A percentile compares a stretch with the other conserved stretches of the same genome.
These are phyloP conservation scores for Acanthamoeba triangularis DNA, from an alignment of 208 protist species.

Conservation along the genomic window DNA sequence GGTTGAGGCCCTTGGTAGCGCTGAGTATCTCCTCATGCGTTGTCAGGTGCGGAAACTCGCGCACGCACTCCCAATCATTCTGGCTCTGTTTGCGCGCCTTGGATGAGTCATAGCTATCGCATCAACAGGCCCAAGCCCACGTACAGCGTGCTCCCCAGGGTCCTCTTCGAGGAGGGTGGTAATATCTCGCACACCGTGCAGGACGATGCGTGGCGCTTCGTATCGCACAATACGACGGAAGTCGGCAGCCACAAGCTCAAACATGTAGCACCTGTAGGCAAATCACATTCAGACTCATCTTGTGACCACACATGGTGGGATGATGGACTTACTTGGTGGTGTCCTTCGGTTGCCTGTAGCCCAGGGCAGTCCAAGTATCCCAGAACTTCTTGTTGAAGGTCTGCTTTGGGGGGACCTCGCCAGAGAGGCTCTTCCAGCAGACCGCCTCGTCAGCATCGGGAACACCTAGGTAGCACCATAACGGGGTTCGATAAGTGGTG, in stretches of 20 bases:
- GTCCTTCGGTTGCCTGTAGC: slow-evolving; percentile 13
- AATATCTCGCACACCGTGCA: neutral
- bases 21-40: neutral
- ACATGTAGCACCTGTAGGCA: slow-evolving; percentile 1
- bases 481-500: neutral
- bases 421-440: slow-evolving; percentile 61
- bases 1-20: neutral
- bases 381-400: slow-evolving; percentile 45
- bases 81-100: neutral
- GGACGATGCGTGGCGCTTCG: neutral
- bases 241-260: slow-evolving; percentile 29
- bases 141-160: neutral
- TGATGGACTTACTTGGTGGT: neutral
- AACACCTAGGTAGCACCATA: neutral
- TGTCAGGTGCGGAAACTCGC: neutral
- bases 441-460: slow-evolving; percentile 42
- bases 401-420: slow-evolving; percentile 41
- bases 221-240: slow-evolving; percentile 21
- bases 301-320: too few species aligned
- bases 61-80: slow-evolving; percentile 26
- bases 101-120: too few species aligned
- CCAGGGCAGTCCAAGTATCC: neutral
- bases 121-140: neutral
- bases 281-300: neutral
- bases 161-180: neutral